These are phyloP conservation scores for Tuber melanosporum DNA, from an alignment of 495 filamentous ascomycete genomes.

Conservation along the genomic window DNA sequence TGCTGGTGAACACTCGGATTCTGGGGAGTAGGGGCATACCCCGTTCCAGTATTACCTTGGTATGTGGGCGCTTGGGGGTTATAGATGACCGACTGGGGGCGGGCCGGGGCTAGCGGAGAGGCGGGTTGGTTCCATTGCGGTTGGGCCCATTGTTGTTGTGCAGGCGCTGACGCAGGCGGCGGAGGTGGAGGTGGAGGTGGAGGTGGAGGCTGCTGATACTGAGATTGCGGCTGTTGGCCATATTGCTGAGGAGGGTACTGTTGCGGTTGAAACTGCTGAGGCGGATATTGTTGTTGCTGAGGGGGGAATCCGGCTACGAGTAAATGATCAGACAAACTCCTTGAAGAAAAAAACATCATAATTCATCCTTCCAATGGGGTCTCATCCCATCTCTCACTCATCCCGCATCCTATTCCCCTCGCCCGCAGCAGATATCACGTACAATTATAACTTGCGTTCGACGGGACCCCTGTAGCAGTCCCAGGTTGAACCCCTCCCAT, in stretches of 20 bases:
- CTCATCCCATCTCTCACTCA: neutral
- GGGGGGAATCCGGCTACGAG: constrained; percentile 19
- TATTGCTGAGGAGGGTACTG: constrained; percentile 25
- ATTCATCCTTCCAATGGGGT: neutral
- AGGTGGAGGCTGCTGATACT: constrained; percentile 19
- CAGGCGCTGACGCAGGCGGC: constrained; percentile 4
- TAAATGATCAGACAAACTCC: constrained; percentile 1
- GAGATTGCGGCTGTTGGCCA: constrained; percentile 19
- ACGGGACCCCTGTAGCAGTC: constrained; percentile 30
- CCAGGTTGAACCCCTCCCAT: constrained; percentile 27
- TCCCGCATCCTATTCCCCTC: neutral
- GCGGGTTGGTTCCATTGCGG: constrained; percentile 17
- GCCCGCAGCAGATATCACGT: constrained; percentile 7
- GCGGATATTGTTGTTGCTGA: constrained; percentile 14
- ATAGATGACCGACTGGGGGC: constrained; percentile 21
- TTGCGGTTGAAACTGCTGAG: constrained; percentile 15
- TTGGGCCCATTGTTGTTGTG: constrained; percentile 18
- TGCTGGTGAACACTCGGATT: constrained; percentile 14
- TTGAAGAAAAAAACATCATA: neutral
- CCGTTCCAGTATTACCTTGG: constrained; percentile 13
- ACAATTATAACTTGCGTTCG: constrained; percentile 18
- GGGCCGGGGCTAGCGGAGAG: constrained; percentile 3
- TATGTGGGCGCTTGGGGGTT: constrained; percentile 18
- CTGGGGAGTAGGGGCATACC: constrained; percentile 15
- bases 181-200: constrained; percentile 8